A percentile compares a stretch with the other conserved stretches of the same genome.
Conservation (phyloP, 805 yeast genomes). For the Komagataella ulmi region DNA sequence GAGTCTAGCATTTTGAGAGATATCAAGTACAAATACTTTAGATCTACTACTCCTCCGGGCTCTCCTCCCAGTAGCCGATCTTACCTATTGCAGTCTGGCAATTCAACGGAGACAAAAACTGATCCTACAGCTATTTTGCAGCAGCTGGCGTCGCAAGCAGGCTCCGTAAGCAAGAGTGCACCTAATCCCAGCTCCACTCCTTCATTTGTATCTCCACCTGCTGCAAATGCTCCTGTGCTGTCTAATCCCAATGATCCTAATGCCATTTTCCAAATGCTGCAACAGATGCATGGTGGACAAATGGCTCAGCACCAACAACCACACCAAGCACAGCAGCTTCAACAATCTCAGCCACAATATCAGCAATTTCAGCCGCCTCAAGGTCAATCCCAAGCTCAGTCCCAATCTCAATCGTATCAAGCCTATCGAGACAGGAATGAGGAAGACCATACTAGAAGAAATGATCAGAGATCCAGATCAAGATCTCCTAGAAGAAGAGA, state of each 20-base stretch:
- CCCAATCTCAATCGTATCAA: slow-evolving; percentile 3
- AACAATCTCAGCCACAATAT: slow-evolving; percentile 4
- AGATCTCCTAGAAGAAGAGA: slow-evolving; percentile 29
- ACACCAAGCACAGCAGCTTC: slow-evolving; percentile 6
- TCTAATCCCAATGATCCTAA: slow-evolving; percentile 19
- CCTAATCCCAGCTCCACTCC: slow-evolving; percentile 14
- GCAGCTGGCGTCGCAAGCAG: slow-evolving; percentile 54
- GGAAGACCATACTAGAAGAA: slow-evolving; percentile 14
- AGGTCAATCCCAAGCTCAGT: background rate
- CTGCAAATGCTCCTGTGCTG: slow-evolving; percentile 19
- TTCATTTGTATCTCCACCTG: slow-evolving; percentile 12
- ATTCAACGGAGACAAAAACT: slow-evolving; percentile 4
- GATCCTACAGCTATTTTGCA: slow-evolving; percentile 55
- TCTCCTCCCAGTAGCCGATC: slow-evolving; percentile 34
- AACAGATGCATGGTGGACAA: slow-evolving; percentile 29
- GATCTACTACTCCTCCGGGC: slow-evolving; percentile 59
- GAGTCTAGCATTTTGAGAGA: slow-evolving; percentile 36
- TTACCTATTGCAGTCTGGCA: slow-evolving; percentile 6
- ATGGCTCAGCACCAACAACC: slow-evolving; percentile 7
- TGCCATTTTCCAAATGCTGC: slow-evolving; percentile 38
- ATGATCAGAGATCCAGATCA: slow-evolving; percentile 36
- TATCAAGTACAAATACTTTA: slow-evolving; percentile 47
- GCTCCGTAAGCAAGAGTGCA: slow-evolving; percentile 5
- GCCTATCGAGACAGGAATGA: slow-evolving; percentile 12
- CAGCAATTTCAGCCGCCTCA: background rate